phyloP scores from a whole-genome alignment of 2,329 filamentous ascomycete species.

The Gnomoniopsis smithogilvyi region DNA sequence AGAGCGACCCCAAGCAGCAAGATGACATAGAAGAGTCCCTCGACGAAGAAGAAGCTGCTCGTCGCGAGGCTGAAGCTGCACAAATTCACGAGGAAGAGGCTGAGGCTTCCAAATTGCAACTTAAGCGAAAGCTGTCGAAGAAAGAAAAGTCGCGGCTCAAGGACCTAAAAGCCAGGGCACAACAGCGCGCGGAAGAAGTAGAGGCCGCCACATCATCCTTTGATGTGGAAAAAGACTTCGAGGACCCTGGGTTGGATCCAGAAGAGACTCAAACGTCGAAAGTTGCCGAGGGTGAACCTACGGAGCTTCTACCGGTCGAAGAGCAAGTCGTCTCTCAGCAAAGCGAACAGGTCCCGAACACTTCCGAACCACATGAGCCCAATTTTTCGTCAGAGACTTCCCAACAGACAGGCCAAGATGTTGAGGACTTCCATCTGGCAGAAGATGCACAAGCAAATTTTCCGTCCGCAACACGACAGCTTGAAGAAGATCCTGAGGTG shows the following conservation, averaged over 20 bases:
- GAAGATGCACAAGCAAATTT: neutral
- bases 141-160: conserved; percentile 13
- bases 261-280: neutral
- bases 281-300: neutral
- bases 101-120: conserved; percentile 6
- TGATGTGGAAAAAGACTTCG: neutral
- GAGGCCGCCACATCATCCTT: neutral
- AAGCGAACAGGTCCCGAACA: neutral
- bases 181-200: conserved; percentile 8
- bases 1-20: neutral
- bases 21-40: neutral
- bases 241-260: neutral
- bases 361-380: neutral
- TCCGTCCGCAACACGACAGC: neutral
- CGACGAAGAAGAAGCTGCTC: neutral
- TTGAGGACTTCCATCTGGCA: neutral
- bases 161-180: conserved; percentile 5
- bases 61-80: conserved; percentile 3
- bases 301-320: neutral
- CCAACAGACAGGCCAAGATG: neutral
- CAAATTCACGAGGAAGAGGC: conserved; percentile 7
- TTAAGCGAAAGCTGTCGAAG: conserved; percentile 8
- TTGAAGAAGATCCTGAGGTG: neutral
- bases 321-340: neutral
- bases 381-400: neutral